Base-by-base conservation (phyloP, 192 early-diverging fungal genomes). In the Rhizoclosmatium sp. region DNA sequence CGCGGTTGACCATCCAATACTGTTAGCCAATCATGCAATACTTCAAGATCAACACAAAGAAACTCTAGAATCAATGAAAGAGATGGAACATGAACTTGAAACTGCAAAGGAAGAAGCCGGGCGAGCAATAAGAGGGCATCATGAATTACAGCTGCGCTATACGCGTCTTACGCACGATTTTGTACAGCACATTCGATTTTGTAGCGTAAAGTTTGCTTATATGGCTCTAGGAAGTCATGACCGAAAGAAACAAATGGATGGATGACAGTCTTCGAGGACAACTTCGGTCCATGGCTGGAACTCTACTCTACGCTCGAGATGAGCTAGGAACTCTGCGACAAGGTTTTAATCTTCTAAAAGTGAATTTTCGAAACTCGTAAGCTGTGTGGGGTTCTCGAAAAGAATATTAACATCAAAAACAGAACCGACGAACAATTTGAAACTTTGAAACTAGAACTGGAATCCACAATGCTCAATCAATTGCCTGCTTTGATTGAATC, bases 111-210 rank as follows among this genome's bases (percentile, higher is more conserved):
- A 70, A 45, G 71, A 78, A 44, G 39, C 51, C 4, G 77, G 71
- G 59, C 10, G 68, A 47, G 61, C 70, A 41, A 79, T 82, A 46
- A 21, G 81, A 19, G 68, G 16, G 31, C 45, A 47, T 41, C 78
- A 80, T 58, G 78, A 80, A 47, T 61, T 80, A 40, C 78, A 80
- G 42, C 71, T 80, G 7, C 56, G 78, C n/a, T 64, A 80, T 60
- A 80, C 78, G 42, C 54, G 78, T 46, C 71, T 80, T 19, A 80
- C 78, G 46, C 62, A 80, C 51, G 78, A 80, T 42, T 75, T 40
- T 64, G 73, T 75, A 75, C 5, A 65, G 39, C 16, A 65, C 9
- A 65, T 40, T 40, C 41, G 0, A 47, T 69, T 69, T 5, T 69
- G 41, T 12, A n/a, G 42, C 21, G 21, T 16, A 12, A 58, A 58